Evolutionary conservation across 2,329 filamentous ascomycete genomes (phyloP), one percentile per base, ranked within the genome.

Genomic region (Ophiostoma ulmi): DNA sequence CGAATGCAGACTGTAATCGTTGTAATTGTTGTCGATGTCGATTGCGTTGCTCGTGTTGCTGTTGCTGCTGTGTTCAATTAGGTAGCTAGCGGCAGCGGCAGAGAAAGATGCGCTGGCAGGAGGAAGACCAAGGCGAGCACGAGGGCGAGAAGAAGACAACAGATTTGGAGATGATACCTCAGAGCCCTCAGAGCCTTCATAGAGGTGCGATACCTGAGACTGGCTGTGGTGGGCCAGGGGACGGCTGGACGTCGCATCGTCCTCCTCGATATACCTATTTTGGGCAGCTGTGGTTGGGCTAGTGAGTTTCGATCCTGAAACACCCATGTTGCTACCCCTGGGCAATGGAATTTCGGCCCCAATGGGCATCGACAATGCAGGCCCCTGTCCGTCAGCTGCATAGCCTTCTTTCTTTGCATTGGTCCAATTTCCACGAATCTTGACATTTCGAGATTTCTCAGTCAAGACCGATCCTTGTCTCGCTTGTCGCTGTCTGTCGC

Each of bases 291-390:
- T 58, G 72, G 75, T 76, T 71, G 68, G 73, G 69, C 73, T 74
- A 76, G 74, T 72, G 74, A 77, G 79, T 80, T 80, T 81, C 78
- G 80, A 75, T 73, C 77, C 81, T 84, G 83, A 84, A 84, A 84
- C 82, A 72, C 76, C 75, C 73, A 75, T 79, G 73, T 78, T 77
- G 77, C 75, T 76, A 73, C 76, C 74, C 72, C 77, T 77, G 73
- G 76, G 79, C 79, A 81, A 81, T 78, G 79, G 76, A 69, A 77
- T 75, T 68, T 75, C 73, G 69, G 78, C 75, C 44, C 76, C 76
- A 68, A 76, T 75, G 63, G 79, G 74, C 68, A 78, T 78, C 61
- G 79, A 78, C 74, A 78, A 77, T 75, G 77, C 77, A 69, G 78
- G 78, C 71, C 77, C 78, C 72, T 72, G 76, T 63, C 73, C 73